Evolutionary conservation across 208 protist genomes (phyloP).

Genomic region (Herpetomonas samuelpessoai): DNA sequence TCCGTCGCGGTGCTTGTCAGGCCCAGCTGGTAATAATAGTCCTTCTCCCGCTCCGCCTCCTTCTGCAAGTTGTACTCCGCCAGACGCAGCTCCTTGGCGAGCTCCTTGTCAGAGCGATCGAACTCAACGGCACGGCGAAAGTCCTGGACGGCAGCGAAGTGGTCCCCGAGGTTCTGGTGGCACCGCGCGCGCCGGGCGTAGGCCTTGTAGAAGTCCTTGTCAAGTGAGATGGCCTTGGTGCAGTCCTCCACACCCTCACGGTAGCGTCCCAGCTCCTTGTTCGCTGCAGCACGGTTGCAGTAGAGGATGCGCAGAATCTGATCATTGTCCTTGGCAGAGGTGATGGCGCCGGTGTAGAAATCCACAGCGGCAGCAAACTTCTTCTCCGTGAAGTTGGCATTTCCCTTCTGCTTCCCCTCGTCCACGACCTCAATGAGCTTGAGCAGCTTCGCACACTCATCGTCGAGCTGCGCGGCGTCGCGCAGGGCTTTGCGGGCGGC

Average conservation of each 20-base stretch:
- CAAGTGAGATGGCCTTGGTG: constrained; percentile 76
- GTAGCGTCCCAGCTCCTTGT: constrained; percentile 87
- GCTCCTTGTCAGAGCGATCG: constrained; percentile 63
- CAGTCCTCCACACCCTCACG: constrained; percentile 88
- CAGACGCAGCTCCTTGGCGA: constrained; percentile 61
- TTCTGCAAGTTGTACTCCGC: constrained; percentile 67
- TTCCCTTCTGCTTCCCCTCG: constrained; percentile 87
- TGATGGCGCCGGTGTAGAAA: constrained; percentile 78
- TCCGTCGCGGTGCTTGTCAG: constrained; percentile 60
- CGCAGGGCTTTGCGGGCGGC: constrained; percentile 44
- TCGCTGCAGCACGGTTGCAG: constrained; percentile 89
- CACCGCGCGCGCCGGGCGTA: constrained; percentile 88
- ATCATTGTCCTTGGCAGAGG: constrained; percentile 56
- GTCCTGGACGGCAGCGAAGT: constrained; percentile 77
- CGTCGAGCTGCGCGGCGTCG: constrained; percentile 61
- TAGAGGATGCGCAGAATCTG: constrained; percentile 89
- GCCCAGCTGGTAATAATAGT: constrained; percentile 88
- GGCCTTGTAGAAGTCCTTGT: constrained; percentile 87
- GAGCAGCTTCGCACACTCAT: constrained; percentile 62
- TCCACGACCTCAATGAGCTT: constrained; percentile 73
- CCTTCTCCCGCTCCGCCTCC: constrained; percentile 82
- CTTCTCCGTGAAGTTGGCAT: constrained; percentile 76
- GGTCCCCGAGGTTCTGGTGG: constrained; percentile 75
- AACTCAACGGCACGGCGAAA: constrained; percentile 81
- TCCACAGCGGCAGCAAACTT: constrained; percentile 67